phyloP scores from a whole-genome alignment of 805 yeast genomes.

The Saturnispora sekii region DNA sequence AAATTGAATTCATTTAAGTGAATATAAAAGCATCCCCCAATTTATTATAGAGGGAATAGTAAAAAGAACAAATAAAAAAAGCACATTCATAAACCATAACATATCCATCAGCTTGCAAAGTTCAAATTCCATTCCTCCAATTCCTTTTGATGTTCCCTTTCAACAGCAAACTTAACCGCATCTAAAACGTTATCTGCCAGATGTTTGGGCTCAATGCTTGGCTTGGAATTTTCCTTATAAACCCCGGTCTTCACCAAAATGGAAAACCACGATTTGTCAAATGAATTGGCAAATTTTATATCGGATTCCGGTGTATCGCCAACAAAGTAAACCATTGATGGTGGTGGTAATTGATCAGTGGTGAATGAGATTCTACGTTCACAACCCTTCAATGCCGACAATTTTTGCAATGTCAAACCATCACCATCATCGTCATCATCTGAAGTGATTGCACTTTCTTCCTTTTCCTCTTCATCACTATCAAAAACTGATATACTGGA shows the following conservation, averaged over 20 bases:
- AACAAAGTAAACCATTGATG: conserved; percentile 78
- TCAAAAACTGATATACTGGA: conserved; percentile 5
- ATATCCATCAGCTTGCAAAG: conserved; percentile 17
- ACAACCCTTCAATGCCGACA: conserved; percentile 28
- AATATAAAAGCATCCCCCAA: background rate
- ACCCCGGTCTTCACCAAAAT: conserved; percentile 84
- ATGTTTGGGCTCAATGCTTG: conserved; percentile 71
- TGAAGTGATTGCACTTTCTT: conserved; percentile 14
- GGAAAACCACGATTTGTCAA: conserved; percentile 77
- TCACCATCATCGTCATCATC: conserved; percentile 29
- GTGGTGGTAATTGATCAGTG: conserved; percentile 57
- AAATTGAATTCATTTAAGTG: too few species aligned
- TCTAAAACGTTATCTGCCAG: conserved; percentile 66
- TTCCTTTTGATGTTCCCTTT: conserved; percentile 67
- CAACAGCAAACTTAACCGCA: conserved; percentile 76
- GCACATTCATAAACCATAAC: background rate
- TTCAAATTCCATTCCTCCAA: conserved; percentile 59
- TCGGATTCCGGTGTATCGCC: conserved; percentile 90
- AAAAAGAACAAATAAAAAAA: background rate
- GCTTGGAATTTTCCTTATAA: conserved; percentile 68
- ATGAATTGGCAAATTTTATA: conserved; percentile 79
- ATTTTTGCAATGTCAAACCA: conserved; percentile 37
- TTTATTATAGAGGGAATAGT: background rate
- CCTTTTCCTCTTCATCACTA: conserved; percentile 6
- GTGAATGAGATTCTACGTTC: background rate